A percentile compares a stretch with the other conserved stretches of the same genome.
Conservation (phyloP, 1,284 basidiomycete species). For the Cryptococcus sp. region DNA sequence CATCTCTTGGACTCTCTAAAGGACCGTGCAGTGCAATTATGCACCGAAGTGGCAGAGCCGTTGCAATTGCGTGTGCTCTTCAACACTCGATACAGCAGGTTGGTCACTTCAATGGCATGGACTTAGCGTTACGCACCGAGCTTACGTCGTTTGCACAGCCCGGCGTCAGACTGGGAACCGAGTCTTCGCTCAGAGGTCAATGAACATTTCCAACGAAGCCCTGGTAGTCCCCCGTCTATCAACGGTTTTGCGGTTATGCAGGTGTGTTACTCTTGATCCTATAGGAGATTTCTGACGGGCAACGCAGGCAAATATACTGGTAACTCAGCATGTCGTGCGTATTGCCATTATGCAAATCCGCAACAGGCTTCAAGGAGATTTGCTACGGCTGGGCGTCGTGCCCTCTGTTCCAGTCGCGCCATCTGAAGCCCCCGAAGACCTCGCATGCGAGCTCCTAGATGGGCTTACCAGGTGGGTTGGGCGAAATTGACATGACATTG, state of each 20-base stretch:
- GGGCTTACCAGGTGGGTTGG: constrained; percentile 35
- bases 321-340: constrained; percentile 45
- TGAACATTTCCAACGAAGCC: constrained; percentile 33
- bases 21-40: too few species aligned
- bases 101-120: too few species aligned
- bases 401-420: too few species aligned
- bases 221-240: constrained; percentile 24
- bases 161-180: constrained; percentile 41
- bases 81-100: constrained; percentile 4
- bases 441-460: constrained; percentile 45
- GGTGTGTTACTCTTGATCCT: constrained; percentile 14
- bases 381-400: too few species aligned
- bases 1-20: constrained; percentile 19
- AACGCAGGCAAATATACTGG: constrained; percentile 42
- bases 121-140: background rate
- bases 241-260: constrained; percentile 47
- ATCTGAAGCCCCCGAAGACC: constrained; percentile 38
- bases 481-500: background rate
- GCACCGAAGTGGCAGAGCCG: constrained; percentile 25
- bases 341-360: constrained; percentile 41
- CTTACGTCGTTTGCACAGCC: constrained; percentile 18
- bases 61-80: constrained; percentile 28
- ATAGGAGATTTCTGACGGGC: background rate
- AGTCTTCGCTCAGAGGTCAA: constrained; percentile 36
- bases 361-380: constrained; percentile 17